phyloP scores from a whole-genome alignment of 2,329 filamentous ascomycete genomes.

The Leptodontidium sp. region DNA sequence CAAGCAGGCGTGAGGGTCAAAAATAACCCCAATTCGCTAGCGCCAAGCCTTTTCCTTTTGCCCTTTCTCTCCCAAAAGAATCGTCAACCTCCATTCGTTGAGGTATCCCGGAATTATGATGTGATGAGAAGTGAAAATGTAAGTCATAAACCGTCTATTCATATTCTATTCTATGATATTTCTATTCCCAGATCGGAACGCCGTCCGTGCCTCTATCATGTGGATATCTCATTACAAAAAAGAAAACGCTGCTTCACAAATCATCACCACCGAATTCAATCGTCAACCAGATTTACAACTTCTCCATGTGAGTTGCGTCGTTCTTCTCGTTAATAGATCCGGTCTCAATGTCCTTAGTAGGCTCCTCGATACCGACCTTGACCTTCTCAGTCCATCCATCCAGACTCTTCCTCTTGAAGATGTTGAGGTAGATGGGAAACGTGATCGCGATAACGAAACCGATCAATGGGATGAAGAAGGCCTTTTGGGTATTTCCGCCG shows the following conservation, averaged over 20 bases:
- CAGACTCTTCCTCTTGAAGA: conserved; percentile 39
- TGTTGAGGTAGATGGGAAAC: conserved; percentile 41
- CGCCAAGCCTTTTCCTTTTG: too few species aligned
- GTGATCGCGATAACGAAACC: conserved; percentile 36
- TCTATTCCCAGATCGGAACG: conserved; percentile 7
- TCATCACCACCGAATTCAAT: background rate
- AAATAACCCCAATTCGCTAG: too few species aligned
- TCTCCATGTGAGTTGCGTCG: conserved; percentile 33
- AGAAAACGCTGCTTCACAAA: conserved; percentile 4
- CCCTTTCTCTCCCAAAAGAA: too few species aligned
- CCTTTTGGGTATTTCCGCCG: conserved; percentile 38
- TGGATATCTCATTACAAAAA: conserved; percentile 16
- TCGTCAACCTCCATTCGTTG: too few species aligned
- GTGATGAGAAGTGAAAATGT: background rate
- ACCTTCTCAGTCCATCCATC: conserved; percentile 44
- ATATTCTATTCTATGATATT: conserved; percentile 4
- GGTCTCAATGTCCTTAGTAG: conserved; percentile 35
- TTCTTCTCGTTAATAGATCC: conserved; percentile 21
- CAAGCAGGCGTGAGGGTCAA: too few species aligned
- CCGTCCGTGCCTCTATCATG: conserved; percentile 11
- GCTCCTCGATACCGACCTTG: conserved; percentile 39
- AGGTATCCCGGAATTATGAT: too few species aligned
- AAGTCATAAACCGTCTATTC: background rate
- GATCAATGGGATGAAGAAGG: conserved; percentile 41
- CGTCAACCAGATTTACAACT: conserved; percentile 23